Conservation (phyloP, 176 grass and related monocot species). For the Hsuehochloa calcarea region DNA sequence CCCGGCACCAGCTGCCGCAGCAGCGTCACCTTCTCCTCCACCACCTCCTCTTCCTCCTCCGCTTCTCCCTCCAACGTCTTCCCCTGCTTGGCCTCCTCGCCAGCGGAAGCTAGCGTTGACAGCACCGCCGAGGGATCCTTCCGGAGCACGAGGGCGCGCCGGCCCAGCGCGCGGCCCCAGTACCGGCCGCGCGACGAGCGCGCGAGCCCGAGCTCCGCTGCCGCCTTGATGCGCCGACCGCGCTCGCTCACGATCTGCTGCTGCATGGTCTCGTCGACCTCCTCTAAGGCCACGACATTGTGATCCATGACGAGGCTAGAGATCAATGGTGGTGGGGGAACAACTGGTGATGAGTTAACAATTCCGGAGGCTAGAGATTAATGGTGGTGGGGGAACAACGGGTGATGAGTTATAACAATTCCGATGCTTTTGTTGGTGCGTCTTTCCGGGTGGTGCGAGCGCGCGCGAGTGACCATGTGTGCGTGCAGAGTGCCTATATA, state of each 20-base stretch:
- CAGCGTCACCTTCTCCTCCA: slow-evolving; percentile 49
- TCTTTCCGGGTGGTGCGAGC: background rate
- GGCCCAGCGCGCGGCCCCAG: slow-evolving; percentile 58
- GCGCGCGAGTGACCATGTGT: background rate
- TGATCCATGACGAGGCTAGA: slow-evolving; percentile 15
- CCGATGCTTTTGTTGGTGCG: background rate
- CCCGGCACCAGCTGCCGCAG: slow-evolving; percentile 75
- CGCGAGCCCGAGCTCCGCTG: slow-evolving; percentile 63
- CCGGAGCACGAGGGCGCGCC: background rate
- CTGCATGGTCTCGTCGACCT: background rate
- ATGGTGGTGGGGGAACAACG: background rate
- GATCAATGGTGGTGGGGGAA: background rate
- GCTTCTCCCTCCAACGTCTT: background rate
- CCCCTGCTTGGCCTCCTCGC: background rate
- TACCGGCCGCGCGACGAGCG: slow-evolving; percentile 48
- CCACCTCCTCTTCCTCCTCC: slow-evolving; percentile 29
- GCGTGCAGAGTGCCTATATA: background rate
- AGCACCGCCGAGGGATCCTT: background rate
- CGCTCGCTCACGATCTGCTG: slow-evolving; percentile 49
- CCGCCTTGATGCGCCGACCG: slow-evolving; percentile 59
- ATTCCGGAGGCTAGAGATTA: background rate
- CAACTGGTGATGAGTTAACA: background rate
- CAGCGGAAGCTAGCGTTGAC: background rate
- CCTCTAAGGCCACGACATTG: background rate
- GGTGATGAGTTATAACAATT: background rate